phyloP scores from a whole-genome alignment of 345 rosid genomes.

The Combretum micranthum region DNA sequence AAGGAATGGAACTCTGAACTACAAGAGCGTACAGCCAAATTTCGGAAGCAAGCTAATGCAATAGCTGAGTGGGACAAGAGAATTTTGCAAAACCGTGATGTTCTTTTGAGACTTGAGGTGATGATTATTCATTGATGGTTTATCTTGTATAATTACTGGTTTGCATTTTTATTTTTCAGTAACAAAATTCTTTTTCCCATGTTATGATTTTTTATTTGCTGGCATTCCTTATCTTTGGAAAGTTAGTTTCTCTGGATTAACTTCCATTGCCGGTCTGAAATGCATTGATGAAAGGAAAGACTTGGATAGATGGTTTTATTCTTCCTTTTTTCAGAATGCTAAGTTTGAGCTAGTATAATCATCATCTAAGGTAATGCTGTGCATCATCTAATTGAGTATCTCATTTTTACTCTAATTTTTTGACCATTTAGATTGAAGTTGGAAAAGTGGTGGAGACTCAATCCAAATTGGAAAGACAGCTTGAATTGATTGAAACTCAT shows the following conservation, averaged over 20 bases:
- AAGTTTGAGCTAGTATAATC: too few species aligned
- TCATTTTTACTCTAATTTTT: neutral
- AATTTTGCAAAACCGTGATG: slow-evolving; percentile 93
- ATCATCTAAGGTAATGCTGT: too few species aligned
- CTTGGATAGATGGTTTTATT: too few species aligned
- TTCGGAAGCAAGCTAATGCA: slow-evolving; percentile 85
- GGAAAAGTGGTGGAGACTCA: slow-evolving; percentile 97
- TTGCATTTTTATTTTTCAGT: too few species aligned
- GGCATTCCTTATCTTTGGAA: neutral
- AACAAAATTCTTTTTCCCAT: too few species aligned
- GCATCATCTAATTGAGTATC: too few species aligned
- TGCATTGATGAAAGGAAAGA: too few species aligned
- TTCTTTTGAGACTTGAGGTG: slow-evolving; percentile 97
- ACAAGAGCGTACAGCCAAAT: slow-evolving; percentile 87
- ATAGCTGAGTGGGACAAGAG: slow-evolving; percentile 98
- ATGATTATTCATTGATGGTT: slow-evolving; percentile 10
- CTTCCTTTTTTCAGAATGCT: too few species aligned
- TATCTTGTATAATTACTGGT: too few species aligned
- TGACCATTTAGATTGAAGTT: slow-evolving; percentile 64
- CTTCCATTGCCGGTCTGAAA: neutral
- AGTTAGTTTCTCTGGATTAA: neutral
- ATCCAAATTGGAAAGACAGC: slow-evolving; percentile 67
- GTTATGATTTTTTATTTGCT: too few species aligned
- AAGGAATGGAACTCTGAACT: slow-evolving; percentile 95
- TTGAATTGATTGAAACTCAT: slow-evolving; percentile 96